A percentile compares a stretch with the other conserved stretches of the same genome.
Evolutionary conservation across 2,329 filamentous ascomycete species (phyloP).

Genomic region (Phaeosphaeria sp.): DNA sequence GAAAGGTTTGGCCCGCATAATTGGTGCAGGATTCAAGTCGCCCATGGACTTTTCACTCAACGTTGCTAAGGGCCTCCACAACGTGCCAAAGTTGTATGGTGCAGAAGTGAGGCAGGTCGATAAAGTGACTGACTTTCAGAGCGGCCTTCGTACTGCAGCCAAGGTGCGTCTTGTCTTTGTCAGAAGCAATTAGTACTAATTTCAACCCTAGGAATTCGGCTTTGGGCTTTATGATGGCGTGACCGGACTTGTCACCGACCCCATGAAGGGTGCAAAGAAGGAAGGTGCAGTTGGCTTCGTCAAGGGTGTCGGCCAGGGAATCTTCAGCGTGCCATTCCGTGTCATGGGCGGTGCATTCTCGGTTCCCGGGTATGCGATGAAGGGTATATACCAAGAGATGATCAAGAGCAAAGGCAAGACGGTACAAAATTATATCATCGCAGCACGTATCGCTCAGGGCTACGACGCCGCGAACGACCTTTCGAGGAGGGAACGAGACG

Average conservation of each 20-base stretch:
- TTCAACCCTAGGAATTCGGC: conserved; percentile 66
- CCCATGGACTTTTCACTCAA: conserved; percentile 87
- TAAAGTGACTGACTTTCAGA: conserved; percentile 78
- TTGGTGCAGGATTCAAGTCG: conserved; percentile 75
- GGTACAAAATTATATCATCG: conserved; percentile 79
- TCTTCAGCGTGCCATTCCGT: conserved; percentile 82
- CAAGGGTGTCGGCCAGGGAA: conserved; percentile 82
- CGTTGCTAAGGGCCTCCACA: conserved; percentile 85
- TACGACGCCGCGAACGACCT: conserved; percentile 67
- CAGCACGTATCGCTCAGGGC: conserved; percentile 77
- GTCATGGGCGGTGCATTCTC: conserved; percentile 71
- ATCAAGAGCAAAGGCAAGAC: conserved; percentile 73
- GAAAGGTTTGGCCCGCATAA: conserved; percentile 73
- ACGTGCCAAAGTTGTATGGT: conserved; percentile 83
- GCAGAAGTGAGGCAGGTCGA: conserved; percentile 80
- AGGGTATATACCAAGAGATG: conserved; percentile 80
- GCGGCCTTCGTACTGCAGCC: conserved; percentile 77
- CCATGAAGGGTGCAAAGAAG: conserved; percentile 71
- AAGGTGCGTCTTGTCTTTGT: conserved; percentile 56
- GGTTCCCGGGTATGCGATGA: conserved; percentile 81
- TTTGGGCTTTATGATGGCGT: conserved; percentile 82
- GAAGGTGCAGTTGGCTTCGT: conserved; percentile 71
- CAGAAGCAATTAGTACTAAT: neutral
- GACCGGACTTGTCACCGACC: conserved; percentile 80
- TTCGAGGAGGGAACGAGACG: conserved; percentile 63